A percentile compares a stretch with the other conserved stretches of the same genome.
Conservation (phyloP, 345 rosid species). For the Eucalyptus shirleyi region DNA sequence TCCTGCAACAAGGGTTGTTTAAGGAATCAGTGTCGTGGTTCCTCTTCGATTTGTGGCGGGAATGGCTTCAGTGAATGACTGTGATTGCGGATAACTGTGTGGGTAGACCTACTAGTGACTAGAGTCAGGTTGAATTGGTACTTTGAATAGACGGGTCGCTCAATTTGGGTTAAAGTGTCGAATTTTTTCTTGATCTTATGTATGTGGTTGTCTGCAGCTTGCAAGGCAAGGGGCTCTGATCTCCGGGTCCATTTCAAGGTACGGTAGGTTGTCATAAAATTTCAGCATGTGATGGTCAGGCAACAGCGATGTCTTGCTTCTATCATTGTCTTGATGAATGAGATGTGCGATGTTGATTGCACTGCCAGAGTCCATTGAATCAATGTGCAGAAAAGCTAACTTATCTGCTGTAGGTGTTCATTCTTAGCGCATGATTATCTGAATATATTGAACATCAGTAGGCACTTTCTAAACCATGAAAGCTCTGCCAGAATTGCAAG, state of each 20-base stretch:
- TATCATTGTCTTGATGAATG: background rate
- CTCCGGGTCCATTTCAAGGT: conserved; percentile 84
- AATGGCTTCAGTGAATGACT: background rate
- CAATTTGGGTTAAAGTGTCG: background rate
- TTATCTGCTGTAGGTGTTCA: background rate
- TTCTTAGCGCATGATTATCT: background rate
- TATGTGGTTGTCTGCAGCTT: conserved; percentile 19
- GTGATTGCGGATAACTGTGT: background rate
- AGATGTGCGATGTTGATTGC: background rate
- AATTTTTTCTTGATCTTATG: background rate
- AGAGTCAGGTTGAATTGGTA: background rate
- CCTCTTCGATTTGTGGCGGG: background rate
- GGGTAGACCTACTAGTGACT: background rate
- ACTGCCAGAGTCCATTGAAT: background rate
- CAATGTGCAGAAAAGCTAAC: background rate
- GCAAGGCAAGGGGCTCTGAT: conserved; percentile 76
- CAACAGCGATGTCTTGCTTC: background rate
- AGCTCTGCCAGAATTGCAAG: background rate
- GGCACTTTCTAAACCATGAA: background rate
- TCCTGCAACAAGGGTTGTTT: background rate
- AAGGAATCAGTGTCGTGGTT: background rate
- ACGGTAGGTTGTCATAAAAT: background rate
- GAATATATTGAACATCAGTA: background rate
- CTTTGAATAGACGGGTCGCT: background rate
- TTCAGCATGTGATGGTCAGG: background rate